Evolutionary conservation across 345 rosid species (phyloP).

Genomic region (Linum trigynum): DNA sequence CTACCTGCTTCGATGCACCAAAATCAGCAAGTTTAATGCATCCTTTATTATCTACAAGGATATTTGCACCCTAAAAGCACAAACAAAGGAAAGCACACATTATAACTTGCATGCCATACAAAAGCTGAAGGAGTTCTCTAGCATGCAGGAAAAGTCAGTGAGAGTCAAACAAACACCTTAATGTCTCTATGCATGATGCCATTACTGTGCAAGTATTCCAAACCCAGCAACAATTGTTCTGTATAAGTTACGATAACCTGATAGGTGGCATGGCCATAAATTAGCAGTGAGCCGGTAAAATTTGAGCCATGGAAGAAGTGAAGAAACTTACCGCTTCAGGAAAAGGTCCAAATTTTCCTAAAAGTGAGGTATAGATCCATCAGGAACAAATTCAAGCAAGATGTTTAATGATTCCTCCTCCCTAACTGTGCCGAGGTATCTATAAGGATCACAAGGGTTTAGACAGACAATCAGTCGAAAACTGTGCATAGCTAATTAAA

Average conservation of each 20-base stretch:
- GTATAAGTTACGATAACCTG: conserved; percentile 79
- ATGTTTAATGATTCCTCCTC: conserved; percentile 82
- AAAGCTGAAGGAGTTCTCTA: conserved; percentile 4
- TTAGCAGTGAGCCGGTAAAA: conserved; percentile 11
- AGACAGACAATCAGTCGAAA: conserved; percentile 15
- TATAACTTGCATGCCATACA: conserved; percentile 7
- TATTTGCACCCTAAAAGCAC: conserved; percentile 77
- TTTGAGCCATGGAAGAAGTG: neutral
- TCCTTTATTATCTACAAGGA: conserved; percentile 89
- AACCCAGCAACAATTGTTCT: conserved; percentile 62
- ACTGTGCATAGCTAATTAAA: neutral
- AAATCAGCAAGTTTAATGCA: conserved; percentile 97
- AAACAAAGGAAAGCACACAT: neutral
- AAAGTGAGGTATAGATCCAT: conserved; percentile 87
- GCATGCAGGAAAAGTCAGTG: conserved; percentile 6
- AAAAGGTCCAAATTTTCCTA: conserved; percentile 89
- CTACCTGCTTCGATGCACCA: conserved; percentile 97
- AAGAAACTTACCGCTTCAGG: conserved; percentile 69
- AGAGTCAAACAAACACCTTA: conserved; percentile 39
- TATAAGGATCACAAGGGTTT: conserved; percentile 30
- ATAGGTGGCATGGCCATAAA: conserved; percentile 10
- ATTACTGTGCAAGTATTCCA: conserved; percentile 77
- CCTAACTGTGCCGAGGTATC: conserved; percentile 84
- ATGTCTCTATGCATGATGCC: conserved; percentile 96
- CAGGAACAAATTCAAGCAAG: conserved; percentile 82